Conservation (phyloP, 2,329 filamentous ascomycete species). For the Ophiostoma montium region DNA sequence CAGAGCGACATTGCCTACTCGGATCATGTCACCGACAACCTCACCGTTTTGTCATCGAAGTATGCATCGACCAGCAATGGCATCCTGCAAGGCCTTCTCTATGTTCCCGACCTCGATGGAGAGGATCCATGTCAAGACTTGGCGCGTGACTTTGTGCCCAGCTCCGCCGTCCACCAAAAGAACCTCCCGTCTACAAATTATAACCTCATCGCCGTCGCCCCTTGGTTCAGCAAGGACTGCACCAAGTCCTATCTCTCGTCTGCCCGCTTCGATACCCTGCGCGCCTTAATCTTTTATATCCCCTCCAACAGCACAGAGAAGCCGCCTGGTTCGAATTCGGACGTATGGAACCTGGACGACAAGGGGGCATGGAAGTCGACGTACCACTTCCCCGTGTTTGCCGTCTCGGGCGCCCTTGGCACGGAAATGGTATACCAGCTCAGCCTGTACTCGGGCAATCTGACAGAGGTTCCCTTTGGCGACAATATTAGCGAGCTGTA, state of each 20-base stretch:
- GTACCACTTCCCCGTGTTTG: constrained; percentile 73
- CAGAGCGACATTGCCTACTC: constrained; percentile 37
- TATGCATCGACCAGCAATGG: constrained; percentile 44
- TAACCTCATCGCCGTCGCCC: constrained; percentile 67
- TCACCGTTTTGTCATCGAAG: constrained; percentile 64
- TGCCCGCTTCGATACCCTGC: constrained; percentile 42
- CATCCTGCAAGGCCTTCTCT: constrained; percentile 65
- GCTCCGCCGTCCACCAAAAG: constrained; percentile 57
- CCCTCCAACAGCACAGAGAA: constrained; percentile 39
- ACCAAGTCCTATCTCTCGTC: constrained; percentile 56
- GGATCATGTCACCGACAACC: constrained; percentile 36
- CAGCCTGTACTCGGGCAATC: constrained; percentile 61
- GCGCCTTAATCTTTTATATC: constrained; percentile 50
- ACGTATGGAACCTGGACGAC: constrained; percentile 58
- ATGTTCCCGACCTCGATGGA: constrained; percentile 56
- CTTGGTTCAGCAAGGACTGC: constrained; percentile 68
- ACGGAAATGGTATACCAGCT: constrained; percentile 55
- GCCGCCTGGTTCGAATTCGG: constrained; percentile 51
- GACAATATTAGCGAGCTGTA: constrained; percentile 40
- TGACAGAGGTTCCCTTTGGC: constrained; percentile 47
- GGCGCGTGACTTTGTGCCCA: constrained; percentile 52
- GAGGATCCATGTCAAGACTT: constrained; percentile 48
- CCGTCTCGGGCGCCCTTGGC: constrained; percentile 56
- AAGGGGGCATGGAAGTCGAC: constrained; percentile 53
- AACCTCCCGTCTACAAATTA: constrained; percentile 57